A percentile compares a stretch with the other conserved stretches of the same genome.
These are phyloP conservation scores for Suillus subalutaceus DNA, from an alignment of 768 basidiomycete species.

Conservation along the genomic window DNA sequence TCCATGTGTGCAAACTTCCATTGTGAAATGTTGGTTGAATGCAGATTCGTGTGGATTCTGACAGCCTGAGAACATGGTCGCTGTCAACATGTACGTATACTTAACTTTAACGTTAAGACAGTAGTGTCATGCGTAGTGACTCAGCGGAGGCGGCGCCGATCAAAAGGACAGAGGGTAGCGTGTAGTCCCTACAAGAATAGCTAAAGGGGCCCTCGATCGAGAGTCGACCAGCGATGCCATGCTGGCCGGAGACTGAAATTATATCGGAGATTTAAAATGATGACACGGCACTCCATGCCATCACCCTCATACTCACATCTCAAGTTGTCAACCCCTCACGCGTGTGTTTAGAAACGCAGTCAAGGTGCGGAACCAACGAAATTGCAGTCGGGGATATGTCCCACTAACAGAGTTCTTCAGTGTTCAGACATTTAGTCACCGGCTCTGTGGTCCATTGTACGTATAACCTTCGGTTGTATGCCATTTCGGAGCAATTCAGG, in stretches of 20 bases:
- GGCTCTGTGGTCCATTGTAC: background rate
- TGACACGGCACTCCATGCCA: conserved; percentile 31
- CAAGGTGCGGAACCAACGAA: background rate
- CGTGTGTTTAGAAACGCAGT: background rate
- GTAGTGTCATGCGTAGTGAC: background rate
- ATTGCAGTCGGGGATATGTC: background rate
- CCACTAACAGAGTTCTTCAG: background rate
- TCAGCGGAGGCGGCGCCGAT: background rate
- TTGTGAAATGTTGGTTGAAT: background rate
- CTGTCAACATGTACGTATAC: background rate
- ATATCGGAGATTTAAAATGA: conserved; percentile 21
- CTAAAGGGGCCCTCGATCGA: background rate
- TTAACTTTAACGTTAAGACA: background rate
- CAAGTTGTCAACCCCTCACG: conserved; percentile 12
- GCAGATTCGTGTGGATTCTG: background rate
- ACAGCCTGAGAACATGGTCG: background rate
- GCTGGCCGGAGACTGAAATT: conserved; percentile 3
- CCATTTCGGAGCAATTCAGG: conserved; percentile 29
- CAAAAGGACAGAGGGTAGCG: background rate
- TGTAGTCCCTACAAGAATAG: background rate
- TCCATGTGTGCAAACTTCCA: background rate
- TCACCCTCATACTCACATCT: conserved; percentile 17
- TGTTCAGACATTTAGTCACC: background rate
- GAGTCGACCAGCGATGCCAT: background rate
- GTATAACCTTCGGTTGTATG: conserved; percentile 1